A percentile compares a stretch with the other conserved stretches of the same genome.
phyloP scores from a whole-genome alignment of 2,329 filamentous ascomycete genomes.

The Drechslerella coelobrocha region DNA sequence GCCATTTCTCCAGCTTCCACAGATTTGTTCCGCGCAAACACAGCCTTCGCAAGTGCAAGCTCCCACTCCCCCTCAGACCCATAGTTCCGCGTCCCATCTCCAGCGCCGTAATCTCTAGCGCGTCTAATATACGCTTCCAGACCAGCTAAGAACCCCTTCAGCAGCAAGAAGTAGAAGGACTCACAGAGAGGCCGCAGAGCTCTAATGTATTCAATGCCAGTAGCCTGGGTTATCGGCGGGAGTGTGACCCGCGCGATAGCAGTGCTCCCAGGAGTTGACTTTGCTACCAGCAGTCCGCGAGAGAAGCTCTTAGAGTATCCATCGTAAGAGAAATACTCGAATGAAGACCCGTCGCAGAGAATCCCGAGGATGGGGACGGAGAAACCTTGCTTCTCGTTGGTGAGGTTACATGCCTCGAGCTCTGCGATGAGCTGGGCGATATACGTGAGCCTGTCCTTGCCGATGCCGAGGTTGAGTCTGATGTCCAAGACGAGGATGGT shows the following conservation, averaged over 20 bases:
- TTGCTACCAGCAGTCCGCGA: constrained; percentile 32
- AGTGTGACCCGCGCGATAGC: constrained; percentile 39
- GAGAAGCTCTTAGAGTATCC: constrained; percentile 43
- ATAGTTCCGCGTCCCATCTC: constrained; percentile 39
- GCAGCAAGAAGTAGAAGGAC: constrained; percentile 42
- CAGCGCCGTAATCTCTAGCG: constrained; percentile 38
- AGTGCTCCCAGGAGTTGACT: constrained; percentile 31
- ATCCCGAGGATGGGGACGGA: constrained; percentile 41
- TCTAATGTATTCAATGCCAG: constrained; percentile 37
- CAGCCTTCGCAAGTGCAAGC: constrained; percentile 38
- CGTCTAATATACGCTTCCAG: constrained; percentile 47
- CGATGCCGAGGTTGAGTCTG: constrained; percentile 40
- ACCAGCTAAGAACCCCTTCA: constrained; percentile 44
- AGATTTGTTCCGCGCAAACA: constrained; percentile 42
- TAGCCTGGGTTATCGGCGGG: constrained; percentile 44
- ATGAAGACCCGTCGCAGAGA: constrained; percentile 39
- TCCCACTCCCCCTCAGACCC: constrained; percentile 42
- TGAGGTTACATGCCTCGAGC: constrained; percentile 40
- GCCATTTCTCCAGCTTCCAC: constrained; percentile 41
- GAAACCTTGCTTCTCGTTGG: constrained; percentile 47
- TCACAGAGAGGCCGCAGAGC: constrained; percentile 39
- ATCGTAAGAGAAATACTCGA: constrained; percentile 48
- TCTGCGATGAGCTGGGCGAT: constrained; percentile 46
- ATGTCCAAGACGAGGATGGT: constrained; percentile 48
- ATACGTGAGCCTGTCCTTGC: constrained; percentile 33